These are phyloP conservation scores for Brassica juncea DNA, from an alignment of 345 rosid species.

Conservation along the genomic window DNA sequence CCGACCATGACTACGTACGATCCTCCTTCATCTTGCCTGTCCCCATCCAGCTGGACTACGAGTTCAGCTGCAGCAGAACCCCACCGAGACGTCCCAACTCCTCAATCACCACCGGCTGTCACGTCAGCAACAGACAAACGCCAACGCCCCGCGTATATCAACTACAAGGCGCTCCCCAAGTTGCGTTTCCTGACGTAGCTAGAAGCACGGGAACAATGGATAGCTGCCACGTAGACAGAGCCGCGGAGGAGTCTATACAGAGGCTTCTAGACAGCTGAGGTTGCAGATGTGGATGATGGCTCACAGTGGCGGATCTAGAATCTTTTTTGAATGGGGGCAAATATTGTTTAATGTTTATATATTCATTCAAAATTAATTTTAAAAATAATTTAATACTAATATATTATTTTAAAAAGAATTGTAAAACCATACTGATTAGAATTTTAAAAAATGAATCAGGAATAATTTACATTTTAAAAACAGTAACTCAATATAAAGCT, in stretches of 20 bases:
- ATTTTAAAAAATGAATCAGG: no score
- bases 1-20: conserved; percentile 44
- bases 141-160: conserved; percentile 31
- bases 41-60: conserved; percentile 62
- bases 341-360: no score
- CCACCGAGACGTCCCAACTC: conserved; percentile 55
- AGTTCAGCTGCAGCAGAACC: conserved; percentile 96
- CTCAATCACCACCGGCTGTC: background rate
- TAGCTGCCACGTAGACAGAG: conserved; percentile 63
- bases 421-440: no score
- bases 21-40: conserved; percentile 66
- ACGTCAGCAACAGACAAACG: conserved; percentile 6
- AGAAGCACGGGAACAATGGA: conserved; percentile 56
- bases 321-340: no score
- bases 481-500: no score
- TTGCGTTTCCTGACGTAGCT: conserved; percentile 56
- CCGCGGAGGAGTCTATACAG: conserved; percentile 87
- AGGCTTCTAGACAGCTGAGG: conserved; percentile 66
- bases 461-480: no score
- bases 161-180: conserved; percentile 32
- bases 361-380: no score
- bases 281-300: conserved; percentile 53
- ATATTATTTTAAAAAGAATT: no score
- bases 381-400: no score
- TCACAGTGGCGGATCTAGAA: no score